These are phyloP conservation scores for Moelleriella libera DNA, from an alignment of 2,329 filamentous ascomycete genomes.

Conservation along the genomic window DNA sequence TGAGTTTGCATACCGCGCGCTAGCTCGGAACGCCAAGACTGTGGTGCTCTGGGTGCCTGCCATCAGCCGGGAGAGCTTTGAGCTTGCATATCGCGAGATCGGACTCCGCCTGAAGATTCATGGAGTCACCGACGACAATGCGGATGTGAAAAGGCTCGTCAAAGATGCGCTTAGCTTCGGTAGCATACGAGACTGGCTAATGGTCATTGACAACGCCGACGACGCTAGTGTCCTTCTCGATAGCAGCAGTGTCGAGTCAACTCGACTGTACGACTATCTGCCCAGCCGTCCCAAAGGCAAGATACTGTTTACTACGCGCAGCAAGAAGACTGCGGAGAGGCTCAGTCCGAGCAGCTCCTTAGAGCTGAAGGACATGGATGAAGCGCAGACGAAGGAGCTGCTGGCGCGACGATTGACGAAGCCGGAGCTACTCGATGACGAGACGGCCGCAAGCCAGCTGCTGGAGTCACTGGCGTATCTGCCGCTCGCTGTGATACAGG, in stretches of 20 bases:
- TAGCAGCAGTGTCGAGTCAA: too few species aligned
- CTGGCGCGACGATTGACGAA: not conserved
- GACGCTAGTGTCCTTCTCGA: not conserved
- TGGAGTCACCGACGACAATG: too few species aligned
- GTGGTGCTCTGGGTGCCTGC: too few species aligned
- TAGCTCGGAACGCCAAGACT: too few species aligned
- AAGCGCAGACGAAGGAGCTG: not conserved
- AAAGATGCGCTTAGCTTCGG: not conserved
- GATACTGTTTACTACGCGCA: not conserved
- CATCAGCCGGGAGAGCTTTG: too few species aligned
- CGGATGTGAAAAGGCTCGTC: too few species aligned
- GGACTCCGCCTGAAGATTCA: too few species aligned
- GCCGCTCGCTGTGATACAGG: not conserved
- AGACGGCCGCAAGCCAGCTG: not conserved
- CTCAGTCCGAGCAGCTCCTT: not conserved
- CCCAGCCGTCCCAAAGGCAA: not conserved
- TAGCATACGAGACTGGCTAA: not conserved
- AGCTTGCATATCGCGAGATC: too few species aligned
- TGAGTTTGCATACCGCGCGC: too few species aligned
- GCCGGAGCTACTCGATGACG: not conserved
- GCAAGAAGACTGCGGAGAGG: not conserved
- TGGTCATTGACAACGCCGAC: slow-evolving; percentile 3
- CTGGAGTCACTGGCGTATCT: not conserved
- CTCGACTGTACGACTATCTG: not conserved
- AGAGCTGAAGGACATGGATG: not conserved